Percentiles rank a stretch among this genome's conserved stretches.
Conservation (phyloP, 177 flowering plant genomes). For the Vitis hybrid region DNA sequence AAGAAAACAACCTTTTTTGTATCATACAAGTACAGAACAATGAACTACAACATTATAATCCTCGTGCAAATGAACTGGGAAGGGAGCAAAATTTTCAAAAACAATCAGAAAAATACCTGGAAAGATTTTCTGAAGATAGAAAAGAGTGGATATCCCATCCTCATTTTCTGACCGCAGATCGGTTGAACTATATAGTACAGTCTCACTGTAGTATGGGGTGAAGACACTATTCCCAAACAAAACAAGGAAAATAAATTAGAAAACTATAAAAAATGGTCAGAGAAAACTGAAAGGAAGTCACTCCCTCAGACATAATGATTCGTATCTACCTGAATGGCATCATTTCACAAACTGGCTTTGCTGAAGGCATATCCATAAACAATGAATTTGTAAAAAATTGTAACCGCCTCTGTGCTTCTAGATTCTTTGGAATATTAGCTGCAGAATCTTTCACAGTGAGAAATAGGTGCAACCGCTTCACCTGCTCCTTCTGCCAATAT, state of each 20-base stretch:
- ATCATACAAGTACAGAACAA: no score
- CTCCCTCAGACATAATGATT: neutral
- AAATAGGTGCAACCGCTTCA: conserved; percentile 88
- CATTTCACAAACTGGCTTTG: conserved; percentile 90
- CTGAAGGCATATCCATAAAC: conserved; percentile 94
- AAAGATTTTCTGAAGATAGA: conserved; percentile 96
- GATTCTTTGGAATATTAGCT: conserved; percentile 90
- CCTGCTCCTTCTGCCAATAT: conserved; percentile 72
- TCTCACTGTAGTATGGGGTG: conserved; percentile 99
- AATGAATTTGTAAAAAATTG: conserved; percentile 91
- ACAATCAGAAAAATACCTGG: conserved; percentile 57
- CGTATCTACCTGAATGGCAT: conserved; percentile 75
- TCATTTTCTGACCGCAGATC: conserved; percentile 87
- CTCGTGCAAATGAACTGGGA: neutral
- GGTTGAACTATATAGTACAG: conserved; percentile 83
- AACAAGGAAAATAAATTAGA: conserved; percentile 3
- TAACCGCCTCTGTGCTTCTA: conserved; percentile 94
- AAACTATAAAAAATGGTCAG: neutral
- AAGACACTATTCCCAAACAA: conserved; percentile 69
- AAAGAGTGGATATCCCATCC: conserved; percentile 92
- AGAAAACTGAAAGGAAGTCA: neutral
- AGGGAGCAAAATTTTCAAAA: neutral
- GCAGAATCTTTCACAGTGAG: conserved; percentile 94
- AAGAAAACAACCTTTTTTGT: no score
- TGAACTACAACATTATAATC: no score